Conservation (phyloP, 2,329 filamentous ascomycete species). For the Diaporthe caulivora region DNA sequence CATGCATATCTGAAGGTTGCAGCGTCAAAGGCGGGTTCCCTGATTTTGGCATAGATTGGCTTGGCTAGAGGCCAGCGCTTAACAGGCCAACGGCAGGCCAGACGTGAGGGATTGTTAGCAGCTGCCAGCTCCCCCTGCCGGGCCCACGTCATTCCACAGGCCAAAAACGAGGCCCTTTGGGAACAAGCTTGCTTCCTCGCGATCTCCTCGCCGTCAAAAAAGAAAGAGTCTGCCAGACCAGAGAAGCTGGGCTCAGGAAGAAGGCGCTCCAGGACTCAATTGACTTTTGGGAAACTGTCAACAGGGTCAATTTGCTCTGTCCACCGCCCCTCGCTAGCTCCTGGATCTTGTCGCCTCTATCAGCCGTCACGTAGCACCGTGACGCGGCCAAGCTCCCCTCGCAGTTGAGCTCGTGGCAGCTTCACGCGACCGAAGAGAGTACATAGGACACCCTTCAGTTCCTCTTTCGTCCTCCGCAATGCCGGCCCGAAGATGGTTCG, state of each 20-base stretch:
- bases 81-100: constrained; percentile 3
- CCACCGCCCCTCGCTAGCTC: constrained; percentile 1
- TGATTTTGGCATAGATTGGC: constrained; percentile 23
- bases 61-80: constrained; percentile 19
- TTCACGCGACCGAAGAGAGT: not conserved
- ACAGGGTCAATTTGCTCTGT: not conserved
- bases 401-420: constrained; percentile 3
- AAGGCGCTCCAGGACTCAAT: constrained; percentile 15
- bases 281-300: not conserved
- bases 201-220: constrained; percentile 10
- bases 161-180: constrained; percentile 24
- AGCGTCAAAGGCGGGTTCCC: constrained; percentile 24
- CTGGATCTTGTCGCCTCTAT: not conserved
- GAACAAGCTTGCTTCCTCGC: constrained; percentile 17
- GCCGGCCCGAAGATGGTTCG: constrained; percentile 38
- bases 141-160: constrained; percentile 27
- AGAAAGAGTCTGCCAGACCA: constrained; percentile 1
- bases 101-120: constrained; percentile 2
- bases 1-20: constrained; percentile 17
- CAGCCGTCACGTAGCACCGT: not conserved
- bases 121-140: not conserved
- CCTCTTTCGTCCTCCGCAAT: constrained; percentile 6
- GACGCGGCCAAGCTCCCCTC: not conserved
- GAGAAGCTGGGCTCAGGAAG: constrained; percentile 2
- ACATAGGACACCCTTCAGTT: not conserved